Base-by-base conservation (phyloP, 106 monocot species). In the Phalaenopsis equestris region DNA sequence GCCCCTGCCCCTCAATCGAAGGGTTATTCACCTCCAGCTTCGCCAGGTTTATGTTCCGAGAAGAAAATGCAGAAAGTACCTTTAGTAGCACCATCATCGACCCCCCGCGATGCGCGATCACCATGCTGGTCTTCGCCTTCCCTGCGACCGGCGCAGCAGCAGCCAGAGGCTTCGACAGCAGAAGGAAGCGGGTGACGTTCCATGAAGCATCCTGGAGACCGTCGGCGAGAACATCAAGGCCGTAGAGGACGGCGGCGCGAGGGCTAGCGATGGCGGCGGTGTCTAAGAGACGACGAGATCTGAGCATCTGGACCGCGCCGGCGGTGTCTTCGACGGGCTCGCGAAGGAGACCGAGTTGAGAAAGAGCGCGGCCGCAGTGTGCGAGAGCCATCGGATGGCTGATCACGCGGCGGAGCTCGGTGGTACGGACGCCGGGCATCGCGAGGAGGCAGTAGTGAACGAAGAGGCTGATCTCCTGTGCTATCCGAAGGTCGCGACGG, bases 281-380 rank as follows among this genome's bases (percentile, higher is more conserved):
- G 86, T 92, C 92, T 75, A 85, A 78, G 17, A 92, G 72, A 8
- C 72, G 78, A 14, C 75, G 23, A 6, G 89, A 87, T 8, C 67
- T 86, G 38, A 92, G 92, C 84, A 92, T 86, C 84, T 86, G 74
- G 6, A 89, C 86, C 55, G 92, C 92, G 58, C 92, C 92, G 41
- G 92, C 92, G 67, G 92, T 92, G 84, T 92, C 92, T 67, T 92
- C 89, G 4, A 92, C 92, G 42, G 92, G 78, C 79, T 89, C 89
- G 21, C 80, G 77, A 78, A 56, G 80, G 46, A 92, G 70, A 23
- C 89, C 92, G 55, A 92, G 87, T 55, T 75, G 84, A 73, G 80
- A 56, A 55, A 92, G 87, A 39, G 87, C 84, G 36, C 89, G 89
- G 77, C 81, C 89, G 87, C 92, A 92, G 87, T 92, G 92, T 8